phyloP scores from a whole-genome alignment of 2,329 filamentous ascomycete species.

The Coccinonectria pachysandricola region DNA sequence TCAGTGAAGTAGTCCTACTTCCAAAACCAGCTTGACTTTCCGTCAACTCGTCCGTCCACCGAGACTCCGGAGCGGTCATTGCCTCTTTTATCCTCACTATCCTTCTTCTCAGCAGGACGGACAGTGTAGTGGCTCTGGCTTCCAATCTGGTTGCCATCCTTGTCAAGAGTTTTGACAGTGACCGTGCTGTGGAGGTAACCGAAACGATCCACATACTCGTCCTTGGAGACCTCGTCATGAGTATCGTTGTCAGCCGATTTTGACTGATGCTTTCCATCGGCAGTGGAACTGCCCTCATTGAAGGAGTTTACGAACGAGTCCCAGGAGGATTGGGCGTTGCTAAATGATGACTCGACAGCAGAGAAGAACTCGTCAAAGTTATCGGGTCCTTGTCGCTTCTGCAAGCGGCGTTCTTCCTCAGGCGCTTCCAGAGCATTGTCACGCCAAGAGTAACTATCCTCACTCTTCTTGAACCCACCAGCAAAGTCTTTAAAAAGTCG shows the following conservation, averaged over 20 bases:
- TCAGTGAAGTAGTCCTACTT: too few relatives aligned
- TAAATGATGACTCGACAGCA: constrained; percentile 26
- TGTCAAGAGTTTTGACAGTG: constrained; percentile 29
- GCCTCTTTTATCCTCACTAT: constrained; percentile 9
- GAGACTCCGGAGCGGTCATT: constrained; percentile 5
- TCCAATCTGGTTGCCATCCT: constrained; percentile 31
- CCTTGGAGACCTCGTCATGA: constrained; percentile 25
- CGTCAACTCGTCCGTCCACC: constrained; percentile 10
- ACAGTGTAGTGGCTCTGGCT: constrained; percentile 26
- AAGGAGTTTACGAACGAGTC: constrained; percentile 29
- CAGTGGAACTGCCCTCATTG: constrained; percentile 9
- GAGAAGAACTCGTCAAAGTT: constrained; percentile 34
- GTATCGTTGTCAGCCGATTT: constrained; percentile 10
- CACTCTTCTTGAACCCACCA: constrained; percentile 5
- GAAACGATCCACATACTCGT: constrained; percentile 32
- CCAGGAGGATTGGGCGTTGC: constrained; percentile 29
- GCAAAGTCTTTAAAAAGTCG: constrained; percentile 6
- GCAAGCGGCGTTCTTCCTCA: constrained; percentile 3
- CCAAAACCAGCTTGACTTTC: constrained; percentile 31
- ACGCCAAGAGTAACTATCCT: constrained; percentile 6
- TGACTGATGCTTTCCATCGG: constrained; percentile 4
- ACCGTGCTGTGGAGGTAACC: constrained; percentile 34
- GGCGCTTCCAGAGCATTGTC: constrained; percentile 4
- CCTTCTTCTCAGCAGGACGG: constrained; percentile 18
- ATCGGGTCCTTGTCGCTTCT: constrained; percentile 13